phyloP scores from a whole-genome alignment of 2,329 filamentous ascomycete genomes.

The Oidium heveae region DNA sequence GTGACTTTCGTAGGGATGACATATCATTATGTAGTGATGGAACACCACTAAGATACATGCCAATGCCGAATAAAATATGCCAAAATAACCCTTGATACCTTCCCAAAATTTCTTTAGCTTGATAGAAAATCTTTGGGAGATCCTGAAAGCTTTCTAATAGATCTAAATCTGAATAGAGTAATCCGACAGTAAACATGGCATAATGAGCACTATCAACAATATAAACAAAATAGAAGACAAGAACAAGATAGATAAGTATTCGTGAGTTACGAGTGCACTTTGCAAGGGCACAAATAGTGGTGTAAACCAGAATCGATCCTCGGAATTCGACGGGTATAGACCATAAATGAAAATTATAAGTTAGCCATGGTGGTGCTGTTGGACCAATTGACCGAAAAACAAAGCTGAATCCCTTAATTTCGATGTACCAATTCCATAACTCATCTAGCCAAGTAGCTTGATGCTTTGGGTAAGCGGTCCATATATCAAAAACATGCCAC shows the following conservation, averaged over 20 bases:
- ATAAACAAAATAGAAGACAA: conserved; percentile 42
- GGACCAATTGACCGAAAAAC: conserved; percentile 29
- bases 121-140: conserved; percentile 23
- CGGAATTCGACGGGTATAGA: conserved; percentile 34
- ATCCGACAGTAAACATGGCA: conserved; percentile 32
- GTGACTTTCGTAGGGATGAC: conserved; percentile 23
- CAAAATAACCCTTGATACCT: conserved; percentile 25
- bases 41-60: conserved; percentile 33
- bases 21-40: conserved; percentile 27
- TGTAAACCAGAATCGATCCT: conserved; percentile 39
- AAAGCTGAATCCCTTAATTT: conserved; percentile 46
- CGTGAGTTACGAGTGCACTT: conserved; percentile 27
- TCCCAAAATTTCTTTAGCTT: conserved; percentile 13
- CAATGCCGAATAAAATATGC: conserved; percentile 24
- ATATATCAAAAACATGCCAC: conserved; percentile 11
- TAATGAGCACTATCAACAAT: conserved; percentile 38
- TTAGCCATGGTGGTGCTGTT: conserved; percentile 23
- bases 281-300: conserved; percentile 25
- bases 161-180: conserved; percentile 37
- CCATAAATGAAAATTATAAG: conserved; percentile 32
- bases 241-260: conserved; percentile 23
- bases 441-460: conserved; percentile 7
- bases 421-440: conserved; percentile 14
- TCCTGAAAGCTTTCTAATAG: conserved; percentile 23
- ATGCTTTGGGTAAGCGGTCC: conserved; percentile 5